Percentiles rank a stretch among this genome's conserved stretches.
phyloP scores from a whole-genome alignment of 78 protist genomes.

The Protostelium mycophagum region DNA sequence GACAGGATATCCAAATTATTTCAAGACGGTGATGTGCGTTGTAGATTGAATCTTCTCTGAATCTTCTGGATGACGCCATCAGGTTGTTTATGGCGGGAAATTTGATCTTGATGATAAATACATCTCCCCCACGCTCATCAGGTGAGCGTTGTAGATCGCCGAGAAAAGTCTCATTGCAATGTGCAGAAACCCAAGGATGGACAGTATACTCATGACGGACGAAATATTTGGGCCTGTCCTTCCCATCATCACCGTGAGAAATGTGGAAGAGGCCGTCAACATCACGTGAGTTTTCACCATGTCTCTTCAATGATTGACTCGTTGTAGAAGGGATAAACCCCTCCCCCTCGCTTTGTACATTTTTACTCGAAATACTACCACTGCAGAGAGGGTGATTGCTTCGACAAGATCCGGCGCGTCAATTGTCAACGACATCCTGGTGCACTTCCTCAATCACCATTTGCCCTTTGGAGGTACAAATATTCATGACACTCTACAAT shows the following conservation, averaged over 20 bases:
- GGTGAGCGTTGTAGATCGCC: not conserved
- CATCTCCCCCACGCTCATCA: conserved; percentile 75
- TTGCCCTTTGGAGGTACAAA: conserved; percentile 94
- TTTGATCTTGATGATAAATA: conserved; percentile 31
- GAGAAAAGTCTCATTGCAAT: not conserved
- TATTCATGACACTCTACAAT: not conserved
- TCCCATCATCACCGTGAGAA: conserved; percentile 55
- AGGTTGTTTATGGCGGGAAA: conserved; percentile 65
- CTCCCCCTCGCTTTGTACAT: conserved; percentile 83
- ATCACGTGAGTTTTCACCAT: not conserved
- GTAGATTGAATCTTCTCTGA: too few species aligned
- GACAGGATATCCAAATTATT: conserved; percentile 30
- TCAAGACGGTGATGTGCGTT: conserved; percentile 14
- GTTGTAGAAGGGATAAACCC: conserved; percentile 13
- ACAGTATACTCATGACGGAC: conserved; percentile 30
- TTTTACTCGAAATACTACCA: conserved; percentile 48
- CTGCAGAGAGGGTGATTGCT: conserved; percentile 24
- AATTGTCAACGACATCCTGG: conserved; percentile 41
- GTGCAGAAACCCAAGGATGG: conserved; percentile 32
- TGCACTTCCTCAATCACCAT: conserved; percentile 30
- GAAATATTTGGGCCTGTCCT: conserved; percentile 90
- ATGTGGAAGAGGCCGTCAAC: conserved; percentile 33
- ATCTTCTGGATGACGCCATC: not conserved
- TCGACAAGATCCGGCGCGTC: conserved; percentile 32
- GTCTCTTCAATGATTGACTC: not conserved